A percentile compares a stretch with the other conserved stretches of the same genome.
Evolutionary conservation across 108 stramenopile species (phyloP).

Genomic region (Chaetoceros muelleri): DNA sequence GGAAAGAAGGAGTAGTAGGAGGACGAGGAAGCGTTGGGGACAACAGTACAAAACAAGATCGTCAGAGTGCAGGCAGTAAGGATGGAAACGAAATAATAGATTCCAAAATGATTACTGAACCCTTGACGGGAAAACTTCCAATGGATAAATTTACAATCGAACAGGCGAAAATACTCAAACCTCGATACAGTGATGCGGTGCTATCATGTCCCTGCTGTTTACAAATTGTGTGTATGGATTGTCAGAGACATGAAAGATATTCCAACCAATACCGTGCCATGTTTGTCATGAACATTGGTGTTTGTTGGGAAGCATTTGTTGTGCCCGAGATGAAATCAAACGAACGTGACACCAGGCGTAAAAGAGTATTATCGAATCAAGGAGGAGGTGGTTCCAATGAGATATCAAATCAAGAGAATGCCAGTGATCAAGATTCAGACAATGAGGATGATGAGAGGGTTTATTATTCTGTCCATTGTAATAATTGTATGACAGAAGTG

Average conservation of each 20-base stretch:
- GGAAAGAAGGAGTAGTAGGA: background rate
- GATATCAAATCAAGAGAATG: background rate
- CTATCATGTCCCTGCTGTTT: slow-evolving; percentile 83
- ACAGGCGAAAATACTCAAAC: slow-evolving; percentile 34
- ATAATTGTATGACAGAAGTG: slow-evolving; percentile 62
- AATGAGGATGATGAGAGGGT: slow-evolving; percentile 8
- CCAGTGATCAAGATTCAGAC: background rate
- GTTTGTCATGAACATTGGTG: slow-evolving; percentile 86
- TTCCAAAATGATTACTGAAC: too few species aligned
- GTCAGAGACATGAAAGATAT: slow-evolving; percentile 69
- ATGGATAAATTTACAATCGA: slow-evolving; percentile 1
- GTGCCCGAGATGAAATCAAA: slow-evolving; percentile 8
- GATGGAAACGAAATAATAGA: background rate
- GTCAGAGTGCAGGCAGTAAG: background rate
- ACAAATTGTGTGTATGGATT: slow-evolving; percentile 82
- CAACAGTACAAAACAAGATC: background rate
- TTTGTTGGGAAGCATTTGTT: slow-evolving; percentile 43
- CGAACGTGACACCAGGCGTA: slow-evolving; percentile 36
- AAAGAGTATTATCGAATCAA: slow-evolving; percentile 10
- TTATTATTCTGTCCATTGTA: slow-evolving; percentile 68
- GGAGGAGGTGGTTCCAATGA: slow-evolving; percentile 22
- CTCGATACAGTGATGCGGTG: slow-evolving; percentile 57
- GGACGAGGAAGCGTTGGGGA: background rate
- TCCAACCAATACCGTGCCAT: slow-evolving; percentile 81
- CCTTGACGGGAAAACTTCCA: background rate